Conservation (phyloP, 768 basidiomycete species). For the Pholiota microspora region DNA sequence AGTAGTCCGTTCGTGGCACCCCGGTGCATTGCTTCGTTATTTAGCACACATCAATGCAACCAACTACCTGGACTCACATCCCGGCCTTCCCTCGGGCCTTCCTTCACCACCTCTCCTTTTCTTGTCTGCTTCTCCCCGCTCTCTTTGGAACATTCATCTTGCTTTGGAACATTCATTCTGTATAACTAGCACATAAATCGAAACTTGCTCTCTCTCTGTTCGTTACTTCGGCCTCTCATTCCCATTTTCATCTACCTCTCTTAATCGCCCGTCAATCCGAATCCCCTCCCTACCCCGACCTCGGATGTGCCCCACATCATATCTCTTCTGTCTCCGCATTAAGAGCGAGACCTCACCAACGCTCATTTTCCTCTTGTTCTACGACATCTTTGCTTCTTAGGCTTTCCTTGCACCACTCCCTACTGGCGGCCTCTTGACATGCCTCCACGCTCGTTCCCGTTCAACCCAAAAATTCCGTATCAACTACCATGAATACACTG, state of each 20-base stretch:
- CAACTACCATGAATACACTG: background rate
- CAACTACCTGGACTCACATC: background rate
- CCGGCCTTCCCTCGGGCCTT: background rate
- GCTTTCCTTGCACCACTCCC: background rate
- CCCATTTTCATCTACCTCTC: slow-evolving; percentile 3
- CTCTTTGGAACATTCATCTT: background rate
- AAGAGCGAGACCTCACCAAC: background rate
- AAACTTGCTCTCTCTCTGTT: background rate
- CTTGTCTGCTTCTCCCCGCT: background rate
- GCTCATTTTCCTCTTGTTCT: background rate
- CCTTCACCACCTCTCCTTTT: background rate
- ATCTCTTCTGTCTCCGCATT: background rate
- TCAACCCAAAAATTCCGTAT: background rate
- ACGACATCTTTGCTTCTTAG: background rate
- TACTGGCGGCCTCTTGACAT: background rate
- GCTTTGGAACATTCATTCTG: background rate
- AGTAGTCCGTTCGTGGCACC: background rate
- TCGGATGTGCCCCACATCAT: background rate
- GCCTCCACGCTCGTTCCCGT: background rate
- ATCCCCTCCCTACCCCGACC: background rate
- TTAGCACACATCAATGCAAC: background rate
- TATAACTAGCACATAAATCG: background rate
- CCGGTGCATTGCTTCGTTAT: background rate
- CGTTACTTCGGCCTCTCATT: background rate
- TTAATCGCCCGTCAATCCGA: background rate